Percentiles rank a stretch among this genome's conserved stretches.
Conservation (phyloP, 192 early-diverging fungal genomes). For the Coemansia sp. region DNA sequence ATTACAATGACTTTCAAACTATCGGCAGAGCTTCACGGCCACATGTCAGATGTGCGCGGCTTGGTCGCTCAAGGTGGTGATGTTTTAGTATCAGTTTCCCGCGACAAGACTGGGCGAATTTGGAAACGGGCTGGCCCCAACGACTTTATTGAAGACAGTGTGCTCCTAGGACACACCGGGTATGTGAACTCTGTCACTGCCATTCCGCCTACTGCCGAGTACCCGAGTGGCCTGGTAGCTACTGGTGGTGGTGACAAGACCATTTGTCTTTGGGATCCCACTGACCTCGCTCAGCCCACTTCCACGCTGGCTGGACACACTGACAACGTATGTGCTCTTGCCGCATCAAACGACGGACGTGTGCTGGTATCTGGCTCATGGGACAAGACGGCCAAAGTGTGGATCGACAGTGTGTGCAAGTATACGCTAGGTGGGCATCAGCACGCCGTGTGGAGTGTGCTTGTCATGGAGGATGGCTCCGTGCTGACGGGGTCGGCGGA, state of each 20-base stretch:
- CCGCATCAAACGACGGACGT: conserved; percentile 60
- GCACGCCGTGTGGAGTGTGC: conserved; percentile 90
- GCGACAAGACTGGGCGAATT: conserved; percentile 73
- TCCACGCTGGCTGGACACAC: conserved; percentile 79
- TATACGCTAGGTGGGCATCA: conserved; percentile 76
- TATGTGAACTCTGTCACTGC: conserved; percentile 79
- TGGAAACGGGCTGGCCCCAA: conserved; percentile 67
- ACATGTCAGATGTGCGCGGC: conserved; percentile 68
- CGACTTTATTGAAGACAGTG: conserved; percentile 57
- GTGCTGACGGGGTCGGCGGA: conserved; percentile 92
- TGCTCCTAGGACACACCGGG: conserved; percentile 69
- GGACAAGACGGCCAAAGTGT: conserved; percentile 93
- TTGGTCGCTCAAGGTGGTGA: conserved; percentile 62
- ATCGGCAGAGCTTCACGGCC: conserved; percentile 59
- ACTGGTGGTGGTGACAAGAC: conserved; percentile 83
- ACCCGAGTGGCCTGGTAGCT: conserved; percentile 79
- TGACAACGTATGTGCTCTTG: conserved; percentile 86
- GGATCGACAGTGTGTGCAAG: conserved; percentile 78
- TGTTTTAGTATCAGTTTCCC: conserved; percentile 69
- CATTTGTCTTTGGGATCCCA: conserved; percentile 81
- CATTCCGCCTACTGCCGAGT: conserved; percentile 60
- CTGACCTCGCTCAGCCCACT: conserved; percentile 60
- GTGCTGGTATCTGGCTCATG: conserved; percentile 94
- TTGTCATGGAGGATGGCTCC: conserved; percentile 69
- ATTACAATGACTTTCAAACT: conserved; percentile 53